A percentile compares a stretch with the other conserved stretches of the same genome.
phyloP scores from a whole-genome alignment of 2,329 filamentous ascomycete species.

The Ascochyta clinopodiicola region DNA sequence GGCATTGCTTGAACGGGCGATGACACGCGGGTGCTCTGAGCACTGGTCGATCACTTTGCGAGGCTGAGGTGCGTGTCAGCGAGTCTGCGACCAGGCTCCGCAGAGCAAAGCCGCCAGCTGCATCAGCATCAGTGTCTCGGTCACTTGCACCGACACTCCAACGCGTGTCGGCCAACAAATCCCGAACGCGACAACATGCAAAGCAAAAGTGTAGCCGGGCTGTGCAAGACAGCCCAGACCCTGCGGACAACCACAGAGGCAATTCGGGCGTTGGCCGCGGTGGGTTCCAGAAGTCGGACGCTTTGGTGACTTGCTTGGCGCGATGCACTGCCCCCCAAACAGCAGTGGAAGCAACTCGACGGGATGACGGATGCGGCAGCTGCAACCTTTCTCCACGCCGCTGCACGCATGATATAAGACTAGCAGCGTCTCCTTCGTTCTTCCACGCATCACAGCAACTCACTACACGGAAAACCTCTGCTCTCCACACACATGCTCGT shows the following conservation, averaged over 20 bases:
- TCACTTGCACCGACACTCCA: slow-evolving; percentile 20
- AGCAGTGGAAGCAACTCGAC: slow-evolving; percentile 11
- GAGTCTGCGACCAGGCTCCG: slow-evolving; percentile 8
- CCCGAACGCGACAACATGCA: slow-evolving; percentile 5
- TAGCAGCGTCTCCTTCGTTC: slow-evolving; percentile 16
- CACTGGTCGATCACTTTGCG: slow-evolving; percentile 21
- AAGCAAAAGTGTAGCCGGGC: slow-evolving; percentile 8
- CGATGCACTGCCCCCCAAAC: slow-evolving; percentile 19
- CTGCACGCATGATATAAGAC: slow-evolving; percentile 30
- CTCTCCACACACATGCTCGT: slow-evolving; percentile 22
- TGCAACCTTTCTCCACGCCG: slow-evolving; percentile 17
- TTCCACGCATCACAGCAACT: slow-evolving; percentile 23
- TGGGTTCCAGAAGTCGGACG: slow-evolving; percentile 20
- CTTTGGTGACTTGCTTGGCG: slow-evolving; percentile 25
- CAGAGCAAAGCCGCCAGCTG: slow-evolving; percentile 8
- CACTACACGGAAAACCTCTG: slow-evolving; percentile 5
- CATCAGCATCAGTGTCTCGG: slow-evolving; percentile 13
- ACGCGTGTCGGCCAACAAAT: slow-evolving; percentile 21
- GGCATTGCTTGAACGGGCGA: slow-evolving; percentile 3
- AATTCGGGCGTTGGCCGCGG: not conserved
- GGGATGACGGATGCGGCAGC: slow-evolving; percentile 25
- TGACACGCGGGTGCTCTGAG: slow-evolving; percentile 12
- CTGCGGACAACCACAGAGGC: slow-evolving; percentile 1
- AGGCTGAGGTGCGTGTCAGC: slow-evolving; percentile 28
- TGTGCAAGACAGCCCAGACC: slow-evolving; percentile 17